These are phyloP conservation scores for Candida oleophila DNA, from an alignment of 805 yeast species.

Conservation along the genomic window DNA sequence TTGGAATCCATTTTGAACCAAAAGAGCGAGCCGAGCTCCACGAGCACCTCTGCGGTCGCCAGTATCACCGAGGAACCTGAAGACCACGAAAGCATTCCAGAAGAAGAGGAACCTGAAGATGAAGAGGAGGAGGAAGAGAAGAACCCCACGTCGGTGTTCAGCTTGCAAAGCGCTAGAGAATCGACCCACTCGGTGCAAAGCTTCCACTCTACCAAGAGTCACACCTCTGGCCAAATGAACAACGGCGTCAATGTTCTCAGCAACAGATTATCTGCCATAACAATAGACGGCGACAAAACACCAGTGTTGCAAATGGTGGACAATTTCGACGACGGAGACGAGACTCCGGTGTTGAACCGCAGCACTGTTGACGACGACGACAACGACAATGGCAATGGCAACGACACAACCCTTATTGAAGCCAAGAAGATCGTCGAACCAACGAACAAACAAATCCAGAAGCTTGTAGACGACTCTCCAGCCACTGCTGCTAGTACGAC, in stretches of 20 bases:
- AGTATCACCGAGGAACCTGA: constrained; percentile 3
- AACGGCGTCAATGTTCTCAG: neutral
- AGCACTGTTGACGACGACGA: neutral
- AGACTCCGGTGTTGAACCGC: neutral
- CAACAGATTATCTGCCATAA: neutral
- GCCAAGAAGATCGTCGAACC: neutral
- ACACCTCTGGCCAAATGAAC: neutral
- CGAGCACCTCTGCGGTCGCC: constrained; percentile 1
- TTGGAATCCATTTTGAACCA: constrained; percentile 32
- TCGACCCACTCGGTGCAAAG: constrained; percentile 1
- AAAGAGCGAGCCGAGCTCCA: constrained; percentile 6
- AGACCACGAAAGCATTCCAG: constrained; percentile 9
- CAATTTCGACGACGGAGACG: neutral
- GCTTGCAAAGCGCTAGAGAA: constrained; percentile 1
- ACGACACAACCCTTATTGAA: neutral
- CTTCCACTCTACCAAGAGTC: neutral
- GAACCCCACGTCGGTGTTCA: constrained; percentile 1
- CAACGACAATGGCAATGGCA: constrained; percentile 1
- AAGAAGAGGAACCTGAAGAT: constrained; percentile 13
- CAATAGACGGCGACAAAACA: constrained; percentile 1
- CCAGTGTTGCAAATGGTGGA: neutral
- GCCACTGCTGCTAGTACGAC: neutral
- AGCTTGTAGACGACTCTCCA: neutral
- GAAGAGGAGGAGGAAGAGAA: constrained; percentile 1
- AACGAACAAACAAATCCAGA: neutral